phyloP scores from a whole-genome alignment of 2,329 filamentous ascomycete species.

The Pezicula radicicola region DNA sequence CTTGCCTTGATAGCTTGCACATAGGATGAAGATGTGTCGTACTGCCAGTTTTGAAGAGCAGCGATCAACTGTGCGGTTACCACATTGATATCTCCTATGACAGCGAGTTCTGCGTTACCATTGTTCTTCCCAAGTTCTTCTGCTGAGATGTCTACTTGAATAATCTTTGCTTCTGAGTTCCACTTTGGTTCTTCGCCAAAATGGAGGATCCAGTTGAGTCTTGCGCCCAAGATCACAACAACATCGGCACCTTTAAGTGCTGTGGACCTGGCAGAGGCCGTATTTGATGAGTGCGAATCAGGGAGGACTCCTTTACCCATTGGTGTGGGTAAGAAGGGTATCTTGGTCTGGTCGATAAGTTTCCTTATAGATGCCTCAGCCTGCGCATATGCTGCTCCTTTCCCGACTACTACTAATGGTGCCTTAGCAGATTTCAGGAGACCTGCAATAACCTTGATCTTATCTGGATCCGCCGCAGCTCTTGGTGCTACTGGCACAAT shows the following conservation, averaged over 20 bases:
- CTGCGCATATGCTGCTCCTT: constrained; percentile 51
- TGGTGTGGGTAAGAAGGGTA: constrained; percentile 55
- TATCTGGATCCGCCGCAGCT: constrained; percentile 40
- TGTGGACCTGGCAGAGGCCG: constrained; percentile 49
- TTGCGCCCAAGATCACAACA: constrained; percentile 50
- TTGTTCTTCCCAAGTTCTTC: constrained; percentile 52
- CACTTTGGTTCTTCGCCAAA: constrained; percentile 54
- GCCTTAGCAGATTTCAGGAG: constrained; percentile 45
- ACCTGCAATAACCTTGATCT: constrained; percentile 36
- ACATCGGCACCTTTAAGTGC: constrained; percentile 52
- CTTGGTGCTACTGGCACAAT: constrained; percentile 36
- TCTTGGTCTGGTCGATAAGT: constrained; percentile 42
- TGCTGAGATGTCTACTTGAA: constrained; percentile 51
- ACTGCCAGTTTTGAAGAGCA: constrained; percentile 42
- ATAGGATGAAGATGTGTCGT: constrained; percentile 32
- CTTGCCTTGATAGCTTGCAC: constrained; percentile 29
- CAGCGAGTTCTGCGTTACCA: constrained; percentile 41
- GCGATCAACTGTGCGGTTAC: constrained; percentile 42
- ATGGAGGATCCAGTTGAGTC: constrained; percentile 57
- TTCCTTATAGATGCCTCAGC: constrained; percentile 42
- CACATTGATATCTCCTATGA: constrained; percentile 48
- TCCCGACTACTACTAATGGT: constrained; percentile 51
- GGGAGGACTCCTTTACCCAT: constrained; percentile 57
- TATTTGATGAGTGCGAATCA: constrained; percentile 49
- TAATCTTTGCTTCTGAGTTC: constrained; percentile 44